A percentile compares a stretch with the other conserved stretches of the same genome.
Conservation (phyloP, 192 early-diverging fungal species). For the Ambispora gerdemannii region DNA sequence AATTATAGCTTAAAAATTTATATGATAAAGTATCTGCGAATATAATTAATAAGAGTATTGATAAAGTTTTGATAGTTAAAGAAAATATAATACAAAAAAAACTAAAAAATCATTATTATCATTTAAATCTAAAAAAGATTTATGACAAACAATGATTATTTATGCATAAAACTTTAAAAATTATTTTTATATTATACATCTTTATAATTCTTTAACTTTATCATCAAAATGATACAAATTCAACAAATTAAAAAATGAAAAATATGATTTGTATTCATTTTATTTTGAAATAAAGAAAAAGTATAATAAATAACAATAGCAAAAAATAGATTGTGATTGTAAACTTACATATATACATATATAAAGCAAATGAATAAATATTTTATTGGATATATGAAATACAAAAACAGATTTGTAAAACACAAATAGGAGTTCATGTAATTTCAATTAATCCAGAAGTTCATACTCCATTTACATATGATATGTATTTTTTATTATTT, state of each 20-base stretch:
- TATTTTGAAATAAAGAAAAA: conserved; percentile 20
- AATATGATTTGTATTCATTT: neutral
- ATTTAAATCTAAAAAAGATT: conserved; percentile 18
- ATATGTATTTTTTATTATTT: neutral
- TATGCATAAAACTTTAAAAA: conserved; percentile 12
- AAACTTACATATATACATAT: neutral
- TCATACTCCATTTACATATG: conserved; percentile 4
- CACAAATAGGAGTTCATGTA: neutral
- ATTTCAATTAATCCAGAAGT: conserved; percentile 15
- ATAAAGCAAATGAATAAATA: conserved; percentile 18
- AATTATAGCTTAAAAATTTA: conserved; percentile 19
- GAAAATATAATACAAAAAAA: too few species aligned
- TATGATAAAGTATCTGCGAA: conserved; percentile 2
- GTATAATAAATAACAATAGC: neutral
- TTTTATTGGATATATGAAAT: conserved; percentile 17
- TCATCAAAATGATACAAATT: conserved; percentile 18
- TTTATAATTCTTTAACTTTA: conserved; percentile 14
- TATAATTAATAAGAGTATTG: conserved; percentile 5
- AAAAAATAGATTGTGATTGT: too few species aligned
- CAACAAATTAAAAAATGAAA: conserved; percentile 17
- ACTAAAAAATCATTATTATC: conserved; percentile 13
- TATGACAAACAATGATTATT: too few species aligned
- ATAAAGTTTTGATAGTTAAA: conserved; percentile 24
- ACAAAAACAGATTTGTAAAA: conserved; percentile 13
- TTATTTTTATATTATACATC: conserved; percentile 10